Conservation (phyloP, 371 early-diverging fungal species). For the Capillidium heterosporum region DNA sequence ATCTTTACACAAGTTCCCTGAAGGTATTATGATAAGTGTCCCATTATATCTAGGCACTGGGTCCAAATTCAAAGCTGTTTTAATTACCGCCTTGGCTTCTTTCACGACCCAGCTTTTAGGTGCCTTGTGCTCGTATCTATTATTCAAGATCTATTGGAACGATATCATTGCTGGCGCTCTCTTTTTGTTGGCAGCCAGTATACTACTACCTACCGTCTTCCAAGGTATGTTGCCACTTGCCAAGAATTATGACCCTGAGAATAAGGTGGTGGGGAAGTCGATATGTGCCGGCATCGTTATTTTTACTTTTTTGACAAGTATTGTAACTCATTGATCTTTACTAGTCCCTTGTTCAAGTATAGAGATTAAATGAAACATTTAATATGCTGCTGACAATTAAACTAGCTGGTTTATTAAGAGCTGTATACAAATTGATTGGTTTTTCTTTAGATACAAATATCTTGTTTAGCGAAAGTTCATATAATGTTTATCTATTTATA, state of each 20-base stretch:
- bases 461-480: too few species aligned
- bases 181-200: conserved; percentile 6
- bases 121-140: conserved; percentile 6
- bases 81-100: conserved; percentile 3
- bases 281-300: neutral
- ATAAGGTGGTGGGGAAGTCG: conserved; percentile 5
- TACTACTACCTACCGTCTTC: conserved; percentile 7
- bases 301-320: neutral
- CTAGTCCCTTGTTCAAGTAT: too few species aligned
- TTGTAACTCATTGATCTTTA: too few species aligned
- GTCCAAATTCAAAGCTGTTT: conserved; percentile 7
- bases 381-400: too few species aligned
- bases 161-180: conserved; percentile 4
- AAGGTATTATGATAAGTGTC: conserved; percentile 10
- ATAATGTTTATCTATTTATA: too few species aligned
- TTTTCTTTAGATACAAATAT: too few species aligned
- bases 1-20: conserved; percentile 11
- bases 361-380: too few species aligned
- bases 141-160: conserved; percentile 9
- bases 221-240: conserved; percentile 11
- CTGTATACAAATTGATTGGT: too few species aligned
- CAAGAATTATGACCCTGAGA: conserved; percentile 6
- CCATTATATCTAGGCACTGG: conserved; percentile 9
- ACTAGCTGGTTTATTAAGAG: too few species aligned
- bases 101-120: conserved; percentile 9